phyloP scores from a whole-genome alignment of 2,329 filamentous ascomycete species.

The Colletotrichum sp. region DNA sequence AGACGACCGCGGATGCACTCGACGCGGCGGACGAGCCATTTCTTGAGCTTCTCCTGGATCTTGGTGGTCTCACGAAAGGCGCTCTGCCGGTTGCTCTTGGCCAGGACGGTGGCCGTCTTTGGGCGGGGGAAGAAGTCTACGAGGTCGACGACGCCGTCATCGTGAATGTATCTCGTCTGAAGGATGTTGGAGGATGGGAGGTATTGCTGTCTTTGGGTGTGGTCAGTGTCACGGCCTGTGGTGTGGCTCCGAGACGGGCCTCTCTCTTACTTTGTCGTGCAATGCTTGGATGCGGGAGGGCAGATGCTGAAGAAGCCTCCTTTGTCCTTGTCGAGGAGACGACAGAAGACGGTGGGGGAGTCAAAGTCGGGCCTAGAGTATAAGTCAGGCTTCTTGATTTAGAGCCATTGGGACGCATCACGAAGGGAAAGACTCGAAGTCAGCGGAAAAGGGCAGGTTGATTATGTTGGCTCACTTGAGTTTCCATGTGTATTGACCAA shows the following conservation, averaged over 20 bases:
- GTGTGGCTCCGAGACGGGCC: not conserved
- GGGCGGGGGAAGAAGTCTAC: conserved; percentile 80
- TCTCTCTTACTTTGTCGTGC: conserved; percentile 63
- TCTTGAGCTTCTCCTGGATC: conserved; percentile 69
- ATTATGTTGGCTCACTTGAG: not conserved
- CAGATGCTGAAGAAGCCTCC: conserved; percentile 76
- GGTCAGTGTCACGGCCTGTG: not conserved
- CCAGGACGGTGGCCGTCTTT: conserved; percentile 59
- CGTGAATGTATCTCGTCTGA: conserved; percentile 78
- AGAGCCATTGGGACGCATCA: not conserved
- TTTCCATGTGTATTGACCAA: not conserved
- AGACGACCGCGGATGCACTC: conserved; percentile 75
- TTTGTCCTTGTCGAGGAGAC: conserved; percentile 75
- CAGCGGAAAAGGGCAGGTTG: not conserved
- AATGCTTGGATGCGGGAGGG: conserved; percentile 54
- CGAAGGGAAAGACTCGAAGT: not conserved
- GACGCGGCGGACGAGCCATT: conserved; percentile 73
- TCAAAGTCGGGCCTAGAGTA: conserved; percentile 74
- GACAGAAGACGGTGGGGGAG: conserved; percentile 77
- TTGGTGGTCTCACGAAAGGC: conserved; percentile 58
- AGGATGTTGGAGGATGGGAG: conserved; percentile 77
- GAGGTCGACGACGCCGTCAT: conserved; percentile 75
- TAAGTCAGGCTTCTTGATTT: not conserved
- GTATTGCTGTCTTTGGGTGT: conserved; percentile 63
- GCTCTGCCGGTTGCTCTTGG: conserved; percentile 49